Conservation (phyloP, 768 basidiomycete genomes). For the Leccinum imitatum region DNA sequence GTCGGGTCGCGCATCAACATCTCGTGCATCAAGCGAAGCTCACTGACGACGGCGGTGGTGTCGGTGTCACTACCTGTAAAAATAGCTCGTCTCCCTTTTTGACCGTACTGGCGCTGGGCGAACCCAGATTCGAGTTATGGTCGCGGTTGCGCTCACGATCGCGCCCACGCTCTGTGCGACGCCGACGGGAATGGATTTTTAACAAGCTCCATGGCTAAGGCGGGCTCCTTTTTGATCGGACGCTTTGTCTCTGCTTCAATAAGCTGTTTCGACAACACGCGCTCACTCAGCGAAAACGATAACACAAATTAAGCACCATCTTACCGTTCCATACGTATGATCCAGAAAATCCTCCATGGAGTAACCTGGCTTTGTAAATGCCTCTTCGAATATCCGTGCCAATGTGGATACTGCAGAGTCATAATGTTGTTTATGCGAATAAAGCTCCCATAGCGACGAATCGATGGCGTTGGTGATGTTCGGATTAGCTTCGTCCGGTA, state of each 20-base stretch:
- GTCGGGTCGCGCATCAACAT: too few species aligned
- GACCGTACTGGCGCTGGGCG: neutral
- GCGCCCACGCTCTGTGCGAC: too few species aligned
- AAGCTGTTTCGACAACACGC: conserved; percentile 48
- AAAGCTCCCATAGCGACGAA: conserved; percentile 92
- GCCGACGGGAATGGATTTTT: conserved; percentile 29
- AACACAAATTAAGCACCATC: conserved; percentile 21
- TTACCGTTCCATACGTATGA: conserved; percentile 83
- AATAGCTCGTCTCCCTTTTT: too few species aligned
- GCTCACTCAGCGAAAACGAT: conserved; percentile 5
- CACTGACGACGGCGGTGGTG: too few species aligned
- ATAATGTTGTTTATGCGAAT: conserved; percentile 78
- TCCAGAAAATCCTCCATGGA: conserved; percentile 95
- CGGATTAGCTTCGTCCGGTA: conserved; percentile 66
- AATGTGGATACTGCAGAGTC: conserved; percentile 85
- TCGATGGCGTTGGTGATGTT: conserved; percentile 75
- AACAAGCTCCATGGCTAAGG: conserved; percentile 46
- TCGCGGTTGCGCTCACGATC: too few species aligned
- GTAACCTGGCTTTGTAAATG: conserved; percentile 92
- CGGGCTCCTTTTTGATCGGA: conserved; percentile 77
- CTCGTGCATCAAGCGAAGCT: too few species aligned
- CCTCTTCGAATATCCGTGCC: conserved; percentile 81
- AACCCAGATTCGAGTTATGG: neutral
- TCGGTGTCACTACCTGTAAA: neutral
- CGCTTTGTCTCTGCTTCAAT: conserved; percentile 82